Evolutionary conservation across 495 filamentous ascomycete genomes (phyloP).

Genomic region (Aspergillus olivimuriae): DNA sequence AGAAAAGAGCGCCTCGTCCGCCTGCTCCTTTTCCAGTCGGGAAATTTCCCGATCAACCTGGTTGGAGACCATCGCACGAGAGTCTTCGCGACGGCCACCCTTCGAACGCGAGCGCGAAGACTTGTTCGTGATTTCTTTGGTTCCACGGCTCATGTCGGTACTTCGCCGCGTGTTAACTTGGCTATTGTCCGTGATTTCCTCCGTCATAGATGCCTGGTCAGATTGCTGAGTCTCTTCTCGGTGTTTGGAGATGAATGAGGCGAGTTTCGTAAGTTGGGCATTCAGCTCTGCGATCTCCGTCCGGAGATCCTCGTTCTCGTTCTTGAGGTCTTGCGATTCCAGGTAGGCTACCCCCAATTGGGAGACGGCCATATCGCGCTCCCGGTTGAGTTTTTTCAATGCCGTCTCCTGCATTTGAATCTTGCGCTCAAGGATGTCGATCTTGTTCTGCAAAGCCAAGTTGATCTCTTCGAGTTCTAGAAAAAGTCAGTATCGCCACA

Average conservation of each 20-base stretch:
- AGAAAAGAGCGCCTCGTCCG: conserved; percentile 43
- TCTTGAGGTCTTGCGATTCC: conserved; percentile 57
- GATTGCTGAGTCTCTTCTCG: conserved; percentile 30
- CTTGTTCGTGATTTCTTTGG: conserved; percentile 30
- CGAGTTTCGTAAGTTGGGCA: conserved; percentile 27
- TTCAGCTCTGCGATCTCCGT: conserved; percentile 45
- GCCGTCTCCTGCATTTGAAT: conserved; percentile 52
- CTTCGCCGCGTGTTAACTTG: conserved; percentile 32
- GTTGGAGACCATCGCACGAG: conserved; percentile 27
- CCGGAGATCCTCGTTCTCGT: conserved; percentile 45
- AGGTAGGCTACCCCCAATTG: conserved; percentile 58
- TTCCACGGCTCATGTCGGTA: conserved; percentile 24
- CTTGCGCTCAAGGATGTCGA: conserved; percentile 56
- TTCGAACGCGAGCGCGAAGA: conserved; percentile 27
- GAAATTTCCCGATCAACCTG: conserved; percentile 42
- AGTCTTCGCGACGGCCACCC: conserved; percentile 26
- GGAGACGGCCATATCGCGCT: conserved; percentile 58
- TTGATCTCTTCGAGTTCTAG: conserved; percentile 54
- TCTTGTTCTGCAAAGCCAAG: conserved; percentile 47
- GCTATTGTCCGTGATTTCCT: conserved; percentile 28
- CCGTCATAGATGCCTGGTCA: conserved; percentile 20
- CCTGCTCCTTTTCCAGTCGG: conserved; percentile 35
- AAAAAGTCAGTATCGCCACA: conserved; percentile 9
- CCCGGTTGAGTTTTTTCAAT: conserved; percentile 53
- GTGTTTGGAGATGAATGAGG: conserved; percentile 11